Conservation (phyloP, 1,284 basidiomycete species). For the Trichosporon faecale region DNA sequence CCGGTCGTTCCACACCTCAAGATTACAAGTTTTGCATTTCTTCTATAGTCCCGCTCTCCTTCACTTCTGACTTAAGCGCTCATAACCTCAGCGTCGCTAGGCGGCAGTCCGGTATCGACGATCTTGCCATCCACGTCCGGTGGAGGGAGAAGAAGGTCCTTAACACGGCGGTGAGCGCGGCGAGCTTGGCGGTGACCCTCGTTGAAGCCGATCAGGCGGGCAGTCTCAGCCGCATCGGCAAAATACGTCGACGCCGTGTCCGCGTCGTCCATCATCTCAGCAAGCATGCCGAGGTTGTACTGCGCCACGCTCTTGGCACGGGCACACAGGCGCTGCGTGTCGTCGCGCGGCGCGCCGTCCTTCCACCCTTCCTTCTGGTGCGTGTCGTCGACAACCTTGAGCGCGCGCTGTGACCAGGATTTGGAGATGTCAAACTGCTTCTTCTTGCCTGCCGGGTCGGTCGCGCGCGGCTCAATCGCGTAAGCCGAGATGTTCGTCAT, state of each 20-base stretch:
- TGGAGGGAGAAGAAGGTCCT: not conserved
- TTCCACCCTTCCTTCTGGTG: conserved; percentile 27
- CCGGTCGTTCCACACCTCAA: too few relatives aligned
- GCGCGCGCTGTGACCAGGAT: conserved; percentile 47
- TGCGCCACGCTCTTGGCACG: conserved; percentile 42
- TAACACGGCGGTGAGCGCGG: not conserved
- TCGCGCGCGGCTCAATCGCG: conserved; percentile 40
- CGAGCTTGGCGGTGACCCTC: not conserved
- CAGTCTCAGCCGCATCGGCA: not conserved
- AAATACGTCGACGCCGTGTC: conserved; percentile 1
- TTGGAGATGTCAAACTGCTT: conserved; percentile 11
- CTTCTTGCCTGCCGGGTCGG: conserved; percentile 39
- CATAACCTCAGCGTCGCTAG: not conserved
- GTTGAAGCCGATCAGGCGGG: not conserved
- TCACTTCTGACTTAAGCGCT: not conserved
- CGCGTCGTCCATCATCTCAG: conserved; percentile 28
- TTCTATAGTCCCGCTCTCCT: too few relatives aligned
- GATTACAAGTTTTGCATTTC: too few relatives aligned
- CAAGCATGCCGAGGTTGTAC: conserved; percentile 50
- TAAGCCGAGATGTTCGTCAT: conserved; percentile 51
- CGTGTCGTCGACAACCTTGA: conserved; percentile 42
- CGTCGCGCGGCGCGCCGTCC: conserved; percentile 21
- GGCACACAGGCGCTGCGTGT: conserved; percentile 34
- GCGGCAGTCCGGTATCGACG: not conserved
- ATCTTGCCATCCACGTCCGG: not conserved